These are phyloP conservation scores for Naegleria gruberi DNA, from an alignment of 208 protist species.

Conservation along the genomic window DNA sequence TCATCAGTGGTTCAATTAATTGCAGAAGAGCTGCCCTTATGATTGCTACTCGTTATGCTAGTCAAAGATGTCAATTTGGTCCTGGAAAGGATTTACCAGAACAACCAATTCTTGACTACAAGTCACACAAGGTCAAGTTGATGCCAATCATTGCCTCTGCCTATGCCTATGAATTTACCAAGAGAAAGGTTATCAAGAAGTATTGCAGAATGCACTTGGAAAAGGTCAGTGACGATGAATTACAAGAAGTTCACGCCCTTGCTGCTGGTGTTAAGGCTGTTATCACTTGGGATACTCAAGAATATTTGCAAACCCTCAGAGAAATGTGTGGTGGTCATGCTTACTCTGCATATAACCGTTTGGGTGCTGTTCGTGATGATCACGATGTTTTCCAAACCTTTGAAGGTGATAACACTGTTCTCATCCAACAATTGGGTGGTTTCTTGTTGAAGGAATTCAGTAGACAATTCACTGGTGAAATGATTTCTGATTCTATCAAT, in stretches of 20 bases:
- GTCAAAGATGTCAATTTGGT: slow-evolving; percentile 9
- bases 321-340: slow-evolving; percentile 27
- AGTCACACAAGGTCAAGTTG: neutral
- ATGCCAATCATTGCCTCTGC: neutral
- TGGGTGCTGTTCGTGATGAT: neutral
- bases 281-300: neutral
- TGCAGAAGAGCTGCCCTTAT: neutral
- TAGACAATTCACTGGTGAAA: neutral
- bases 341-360: neutral
- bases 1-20: neutral
- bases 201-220: neutral
- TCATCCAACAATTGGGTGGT: slow-evolving; percentile 36
- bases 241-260: neutral
- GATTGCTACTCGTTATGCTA: neutral
- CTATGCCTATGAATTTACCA: slow-evolving; percentile 11
- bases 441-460: slow-evolving; percentile 14
- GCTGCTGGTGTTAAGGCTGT: neutral
- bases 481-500: neutral
- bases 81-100: neutral
- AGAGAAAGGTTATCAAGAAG: neutral
- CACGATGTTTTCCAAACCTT: slow-evolving; percentile 26
- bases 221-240: neutral
- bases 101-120: neutral
- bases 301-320: neutral
- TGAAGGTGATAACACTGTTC: slow-evolving; percentile 41